These are phyloP conservation scores for Thielaviopsis ethacetica DNA, from an alignment of 2,329 filamentous ascomycete genomes.

Conservation along the genomic window DNA sequence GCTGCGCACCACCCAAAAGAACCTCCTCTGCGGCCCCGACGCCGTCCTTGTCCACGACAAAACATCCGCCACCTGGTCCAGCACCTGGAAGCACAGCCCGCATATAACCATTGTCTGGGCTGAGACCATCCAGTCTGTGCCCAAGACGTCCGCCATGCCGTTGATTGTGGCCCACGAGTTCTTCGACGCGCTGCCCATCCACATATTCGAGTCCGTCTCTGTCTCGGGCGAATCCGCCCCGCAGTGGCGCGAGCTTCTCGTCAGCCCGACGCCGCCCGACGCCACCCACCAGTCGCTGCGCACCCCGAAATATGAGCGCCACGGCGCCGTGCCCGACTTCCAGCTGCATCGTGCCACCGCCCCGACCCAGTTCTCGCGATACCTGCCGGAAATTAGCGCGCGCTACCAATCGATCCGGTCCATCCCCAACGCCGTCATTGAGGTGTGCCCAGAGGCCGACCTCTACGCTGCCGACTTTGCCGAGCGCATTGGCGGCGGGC, in stretches of 20 bases:
- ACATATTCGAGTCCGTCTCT: constrained; percentile 70
- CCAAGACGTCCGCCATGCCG: constrained; percentile 50
- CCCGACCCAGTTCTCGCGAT: constrained; percentile 66
- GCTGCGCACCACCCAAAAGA: constrained; percentile 61
- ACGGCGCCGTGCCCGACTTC: constrained; percentile 57
- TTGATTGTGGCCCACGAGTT: constrained; percentile 97
- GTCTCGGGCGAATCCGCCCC: constrained; percentile 24
- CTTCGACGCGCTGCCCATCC: constrained; percentile 93
- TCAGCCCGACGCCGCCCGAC: constrained; percentile 46
- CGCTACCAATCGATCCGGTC: constrained; percentile 64
- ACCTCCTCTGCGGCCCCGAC: constrained; percentile 60
- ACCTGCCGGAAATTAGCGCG: constrained; percentile 66
- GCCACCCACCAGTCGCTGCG: constrained; percentile 36
- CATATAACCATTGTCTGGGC: constrained; percentile 72
- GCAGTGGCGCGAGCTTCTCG: constrained; percentile 65
- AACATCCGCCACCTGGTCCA: neutral
- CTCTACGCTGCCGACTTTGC: constrained; percentile 72
- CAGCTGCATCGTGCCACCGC: constrained; percentile 62
- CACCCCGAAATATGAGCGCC: constrained; percentile 34
- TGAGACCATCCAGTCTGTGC: constrained; percentile 73
- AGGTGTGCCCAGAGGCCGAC: constrained; percentile 77
- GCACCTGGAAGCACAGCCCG: constrained; percentile 19
- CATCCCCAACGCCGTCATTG: constrained; percentile 55
- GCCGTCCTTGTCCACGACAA: constrained; percentile 36
- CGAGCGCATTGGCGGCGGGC: constrained; percentile 59